A percentile compares a stretch with the other conserved stretches of the same genome.
phyloP scores from a whole-genome alignment of 2,329 filamentous ascomycete species.

The Eutypa lata region DNA sequence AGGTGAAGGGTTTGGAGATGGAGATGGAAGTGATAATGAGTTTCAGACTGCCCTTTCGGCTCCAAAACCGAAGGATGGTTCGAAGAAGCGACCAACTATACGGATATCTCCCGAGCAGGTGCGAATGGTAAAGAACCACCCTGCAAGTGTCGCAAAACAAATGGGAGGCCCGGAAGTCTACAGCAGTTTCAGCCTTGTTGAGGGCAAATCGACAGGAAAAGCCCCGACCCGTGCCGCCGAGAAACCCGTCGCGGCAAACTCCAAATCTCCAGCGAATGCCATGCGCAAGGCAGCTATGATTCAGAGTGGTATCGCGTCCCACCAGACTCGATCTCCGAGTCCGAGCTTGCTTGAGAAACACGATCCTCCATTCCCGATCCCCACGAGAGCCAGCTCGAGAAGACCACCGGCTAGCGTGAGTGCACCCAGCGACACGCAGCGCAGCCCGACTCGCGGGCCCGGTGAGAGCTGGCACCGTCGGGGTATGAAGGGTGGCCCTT shows the following conservation, averaged over 20 bases:
- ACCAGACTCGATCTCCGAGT: slow-evolving; percentile 61
- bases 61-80: slow-evolving; percentile 48
- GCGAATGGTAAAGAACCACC: slow-evolving; percentile 15
- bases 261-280: slow-evolving; percentile 50
- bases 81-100: slow-evolving; percentile 41
- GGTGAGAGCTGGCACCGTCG: slow-evolving; percentile 56
- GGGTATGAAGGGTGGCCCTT: slow-evolving; percentile 43
- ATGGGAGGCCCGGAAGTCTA: slow-evolving; percentile 39
- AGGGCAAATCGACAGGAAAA: background rate
- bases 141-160: slow-evolving; percentile 31
- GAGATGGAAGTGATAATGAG: slow-evolving; percentile 63
- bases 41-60: slow-evolving; percentile 64
- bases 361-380: slow-evolving; percentile 87
- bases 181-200: slow-evolving; percentile 39
- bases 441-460: slow-evolving; percentile 64
- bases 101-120: slow-evolving; percentile 43
- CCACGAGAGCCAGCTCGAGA: slow-evolving; percentile 81
- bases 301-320: slow-evolving; percentile 70
- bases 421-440: slow-evolving; percentile 65
- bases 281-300: slow-evolving; percentile 80
- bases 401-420: slow-evolving; percentile 65
- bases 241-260: slow-evolving; percentile 31
- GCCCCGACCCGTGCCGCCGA: slow-evolving; percentile 24
- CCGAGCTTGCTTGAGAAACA: slow-evolving; percentile 59
- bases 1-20: slow-evolving; percentile 58